Conservation (phyloP, 148 eudicot genomes). For the Beta vulgaris region DNA sequence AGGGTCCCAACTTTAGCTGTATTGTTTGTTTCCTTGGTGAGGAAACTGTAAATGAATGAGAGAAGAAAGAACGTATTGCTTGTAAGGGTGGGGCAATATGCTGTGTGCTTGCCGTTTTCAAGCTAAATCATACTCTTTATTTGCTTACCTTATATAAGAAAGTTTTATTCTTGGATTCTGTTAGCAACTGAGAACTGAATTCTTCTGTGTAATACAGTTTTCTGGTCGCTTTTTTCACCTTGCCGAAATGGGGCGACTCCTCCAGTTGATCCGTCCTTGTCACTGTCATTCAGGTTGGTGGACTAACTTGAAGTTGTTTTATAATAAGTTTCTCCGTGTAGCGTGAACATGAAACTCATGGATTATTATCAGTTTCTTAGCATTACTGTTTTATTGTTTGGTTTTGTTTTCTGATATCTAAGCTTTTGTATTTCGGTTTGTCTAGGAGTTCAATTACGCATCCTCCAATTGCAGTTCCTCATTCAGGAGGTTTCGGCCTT, state of each 20-base stretch:
- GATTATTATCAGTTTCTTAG: background rate
- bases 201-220: constrained; percentile 47
- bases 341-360: background rate
- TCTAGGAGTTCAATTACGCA: constrained; percentile 48
- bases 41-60: too few relatives aligned
- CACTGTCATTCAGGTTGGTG: constrained; percentile 72
- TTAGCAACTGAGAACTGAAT: background rate
- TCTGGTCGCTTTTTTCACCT: constrained; percentile 75
- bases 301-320: background rate
- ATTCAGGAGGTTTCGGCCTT: constrained; percentile 58
- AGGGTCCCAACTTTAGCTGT: too few relatives aligned
- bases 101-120: too few relatives aligned
- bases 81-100: too few relatives aligned
- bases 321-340: background rate
- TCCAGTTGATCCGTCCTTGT: constrained; percentile 63
- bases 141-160: too few relatives aligned
- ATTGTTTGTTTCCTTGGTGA: too few relatives aligned
- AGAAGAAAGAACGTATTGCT: too few relatives aligned
- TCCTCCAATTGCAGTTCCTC: constrained; percentile 48
- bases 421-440: too few relatives aligned
- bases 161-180: background rate
- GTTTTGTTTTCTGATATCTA: too few relatives aligned
- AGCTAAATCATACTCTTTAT: too few relatives aligned
- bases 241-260: constrained; percentile 51
- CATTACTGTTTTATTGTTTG: too few relatives aligned